Base-by-base conservation (phyloP, 208 protist species). In the Wallacemonas sp. region DNA sequence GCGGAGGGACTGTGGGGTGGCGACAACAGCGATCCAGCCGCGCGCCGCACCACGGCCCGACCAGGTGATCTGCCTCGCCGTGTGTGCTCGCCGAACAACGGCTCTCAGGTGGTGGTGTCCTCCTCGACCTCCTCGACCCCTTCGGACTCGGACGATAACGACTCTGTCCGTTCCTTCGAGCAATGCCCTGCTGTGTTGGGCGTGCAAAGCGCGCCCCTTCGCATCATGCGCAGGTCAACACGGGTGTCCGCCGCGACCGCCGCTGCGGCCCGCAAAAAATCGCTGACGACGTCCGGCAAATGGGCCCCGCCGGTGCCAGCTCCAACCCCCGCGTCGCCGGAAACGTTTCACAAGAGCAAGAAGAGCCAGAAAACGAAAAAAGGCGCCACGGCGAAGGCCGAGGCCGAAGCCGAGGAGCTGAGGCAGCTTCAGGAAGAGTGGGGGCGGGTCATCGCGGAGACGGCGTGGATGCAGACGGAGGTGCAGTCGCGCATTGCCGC, bases 81-180 rank as follows among this genome's bases (percentile, higher is more conserved):
- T 31, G n/a, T n/a, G 8, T 2, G 15, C 3, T 2, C 31, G 51
- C 28, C 15, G 3, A 8, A 27, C 31, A 5, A 22, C 30, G 51
- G 9, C 28, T 58, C 51, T 26, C 39, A 26, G 12, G 38, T 62
- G 6, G 31, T n/a, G 3, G 41, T 62, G 15, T 62, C 56, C 11
- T 30, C 51, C 12, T 58, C 56, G 38, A 62, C 41, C 3, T 3
- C 8, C n/a, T 27, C 31, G 11, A 22, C 21, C 17, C n/a, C 36
- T 2, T 41, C 36, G 24, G 56, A 30, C 34, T 30, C 33, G 26
- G 56, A 47, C 6, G 36, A 58, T n/a, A n/a, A 49, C 24, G 56
- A 62, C 56, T 62, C 56, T 3, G 56, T 49, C 22, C 47, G 56
- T 39, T 62, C 56, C 11, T 62, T 49, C 19, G 51, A 58, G 51